Evolutionary conservation across 306 rosid species (phyloP).

Genomic region (Prunus kanzakura): DNA sequence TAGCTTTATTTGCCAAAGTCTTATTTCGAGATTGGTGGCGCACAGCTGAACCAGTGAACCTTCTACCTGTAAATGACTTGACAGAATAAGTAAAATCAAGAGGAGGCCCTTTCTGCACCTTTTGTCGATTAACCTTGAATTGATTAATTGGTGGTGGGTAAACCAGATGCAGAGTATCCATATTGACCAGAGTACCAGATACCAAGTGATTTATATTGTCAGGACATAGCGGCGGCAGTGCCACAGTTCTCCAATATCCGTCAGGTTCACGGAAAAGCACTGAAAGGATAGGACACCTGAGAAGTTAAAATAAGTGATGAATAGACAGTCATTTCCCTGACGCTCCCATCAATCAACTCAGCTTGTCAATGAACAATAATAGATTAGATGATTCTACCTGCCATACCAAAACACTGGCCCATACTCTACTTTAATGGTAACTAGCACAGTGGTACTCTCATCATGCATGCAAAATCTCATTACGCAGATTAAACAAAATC

Average conservation of each 20-base stretch:
- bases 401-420: not conserved
- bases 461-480: not conserved
- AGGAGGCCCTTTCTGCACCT: conserved; percentile 33
- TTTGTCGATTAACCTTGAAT: conserved; percentile 39
- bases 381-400: too few relatives aligned
- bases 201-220: conserved; percentile 26
- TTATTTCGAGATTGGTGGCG: conserved; percentile 54
- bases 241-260: conserved; percentile 54
- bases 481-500: too few relatives aligned
- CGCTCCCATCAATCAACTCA: too few relatives aligned
- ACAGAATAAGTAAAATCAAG: conserved; percentile 39
- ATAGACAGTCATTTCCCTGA: not conserved
- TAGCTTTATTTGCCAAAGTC: conserved; percentile 42
- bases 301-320: conserved; percentile 20
- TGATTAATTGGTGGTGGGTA: conserved; percentile 47
- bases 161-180: conserved; percentile 59
- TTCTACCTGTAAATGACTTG: conserved; percentile 39
- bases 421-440: not conserved
- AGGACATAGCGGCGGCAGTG: conserved; percentile 39
- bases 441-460: not conserved
- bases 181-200: conserved; percentile 36
- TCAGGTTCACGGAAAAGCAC: conserved; percentile 40
- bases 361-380: too few relatives aligned
- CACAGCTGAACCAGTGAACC: conserved; percentile 36
- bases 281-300: conserved; percentile 55